phyloP scores from a whole-genome alignment of 73 alveolate genomes.

The Paramecium sexaurelia region DNA sequence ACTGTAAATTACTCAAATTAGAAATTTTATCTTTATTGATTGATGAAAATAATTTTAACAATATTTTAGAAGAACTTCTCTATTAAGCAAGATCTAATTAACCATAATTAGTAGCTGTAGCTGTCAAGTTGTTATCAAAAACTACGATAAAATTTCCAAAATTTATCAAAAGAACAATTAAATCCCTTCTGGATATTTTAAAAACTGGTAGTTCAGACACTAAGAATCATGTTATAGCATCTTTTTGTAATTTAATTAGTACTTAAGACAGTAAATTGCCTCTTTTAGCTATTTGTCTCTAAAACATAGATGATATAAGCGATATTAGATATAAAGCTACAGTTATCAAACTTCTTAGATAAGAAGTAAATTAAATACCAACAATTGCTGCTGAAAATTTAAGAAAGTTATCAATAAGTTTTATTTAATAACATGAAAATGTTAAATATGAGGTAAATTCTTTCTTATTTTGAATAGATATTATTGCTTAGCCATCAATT shows the following conservation, averaged over 20 bases:
- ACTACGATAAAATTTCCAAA: not conserved
- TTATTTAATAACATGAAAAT: constrained; percentile 11
- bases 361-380: constrained; percentile 1
- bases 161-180: constrained; percentile 3
- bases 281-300: constrained; percentile 20
- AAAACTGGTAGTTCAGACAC: constrained; percentile 22
- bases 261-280: not conserved
- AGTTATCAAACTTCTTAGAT: constrained; percentile 12
- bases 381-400: constrained; percentile 50
- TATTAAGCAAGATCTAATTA: constrained; percentile 24
- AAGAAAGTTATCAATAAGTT: constrained; percentile 14
- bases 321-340: constrained; percentile 42
- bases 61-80: constrained; percentile 1
- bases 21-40: constrained; percentile 31
- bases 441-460: not conserved
- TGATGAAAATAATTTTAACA: constrained; percentile 27
- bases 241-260: constrained; percentile 24
- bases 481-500: not conserved
- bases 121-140: constrained; percentile 18
- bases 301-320: constrained; percentile 36
- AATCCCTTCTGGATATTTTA: not conserved
- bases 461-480: not conserved
- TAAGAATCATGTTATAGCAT: constrained; percentile 17
- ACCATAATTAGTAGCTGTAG: constrained; percentile 38
- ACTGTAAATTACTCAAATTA: constrained; percentile 39